Conservation (phyloP, 495 filamentous ascomycete species). For the Neurospora tetrasperma region DNA sequence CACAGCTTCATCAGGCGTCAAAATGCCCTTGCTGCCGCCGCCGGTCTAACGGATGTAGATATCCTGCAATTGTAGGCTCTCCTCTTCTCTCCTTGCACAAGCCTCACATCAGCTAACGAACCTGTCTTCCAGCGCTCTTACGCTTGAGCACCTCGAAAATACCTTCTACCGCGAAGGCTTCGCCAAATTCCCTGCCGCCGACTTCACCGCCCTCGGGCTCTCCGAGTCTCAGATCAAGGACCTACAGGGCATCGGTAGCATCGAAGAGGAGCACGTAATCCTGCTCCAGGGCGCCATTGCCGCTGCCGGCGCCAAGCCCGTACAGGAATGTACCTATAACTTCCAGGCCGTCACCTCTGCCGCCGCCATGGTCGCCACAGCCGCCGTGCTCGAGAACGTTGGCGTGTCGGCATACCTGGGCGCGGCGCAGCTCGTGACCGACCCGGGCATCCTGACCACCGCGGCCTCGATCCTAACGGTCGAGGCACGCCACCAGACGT, state of each 20-base stretch:
- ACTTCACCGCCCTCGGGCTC: slow-evolving; percentile 49
- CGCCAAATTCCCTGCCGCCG: slow-evolving; percentile 45
- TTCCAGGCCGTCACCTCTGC: slow-evolving; percentile 49
- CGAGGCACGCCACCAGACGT: slow-evolving; percentile 51
- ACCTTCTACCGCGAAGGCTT: slow-evolving; percentile 54
- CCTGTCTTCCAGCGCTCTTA: slow-evolving; percentile 42
- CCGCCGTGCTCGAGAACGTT: slow-evolving; percentile 50
- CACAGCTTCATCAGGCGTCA: slow-evolving; percentile 40
- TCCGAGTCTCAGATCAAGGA: slow-evolving; percentile 36
- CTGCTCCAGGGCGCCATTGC: slow-evolving; percentile 45
- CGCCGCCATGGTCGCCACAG: slow-evolving; percentile 48
- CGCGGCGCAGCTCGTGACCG: slow-evolving; percentile 46
- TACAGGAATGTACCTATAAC: slow-evolving; percentile 51
- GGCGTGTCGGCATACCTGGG: slow-evolving; percentile 55
- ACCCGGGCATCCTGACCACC: slow-evolving; percentile 41
- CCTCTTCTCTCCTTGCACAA: not conserved
- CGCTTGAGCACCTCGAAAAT: slow-evolving; percentile 53
- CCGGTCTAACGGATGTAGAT: slow-evolving; percentile 50
- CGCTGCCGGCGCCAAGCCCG: slow-evolving; percentile 42
- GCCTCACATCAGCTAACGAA: slow-evolving; percentile 11
- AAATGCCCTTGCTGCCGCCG: slow-evolving; percentile 39
- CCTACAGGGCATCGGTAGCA: slow-evolving; percentile 41
- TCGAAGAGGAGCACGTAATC: slow-evolving; percentile 48
- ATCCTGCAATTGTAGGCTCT: slow-evolving; percentile 59
- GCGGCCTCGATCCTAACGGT: slow-evolving; percentile 51